Conservation (phyloP, 2,329 filamentous ascomycete genomes). For the Dendrostoma leiphaemia region DNA sequence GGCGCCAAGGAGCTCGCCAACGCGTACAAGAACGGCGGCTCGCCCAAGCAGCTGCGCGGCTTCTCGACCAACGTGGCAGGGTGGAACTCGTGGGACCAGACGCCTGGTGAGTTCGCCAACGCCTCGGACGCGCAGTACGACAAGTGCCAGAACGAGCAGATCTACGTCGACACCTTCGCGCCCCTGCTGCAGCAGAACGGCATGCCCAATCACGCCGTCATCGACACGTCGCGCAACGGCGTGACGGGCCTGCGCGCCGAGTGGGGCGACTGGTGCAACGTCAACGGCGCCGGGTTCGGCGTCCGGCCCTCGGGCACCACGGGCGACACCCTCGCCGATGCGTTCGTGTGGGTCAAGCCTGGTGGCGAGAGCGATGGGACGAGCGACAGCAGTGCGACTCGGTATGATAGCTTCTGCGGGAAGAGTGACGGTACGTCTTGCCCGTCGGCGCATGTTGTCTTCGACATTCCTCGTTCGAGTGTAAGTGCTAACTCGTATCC, state of each 20-base stretch:
- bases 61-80: slow-evolving; percentile 39
- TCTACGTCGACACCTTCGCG: slow-evolving; percentile 39
- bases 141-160: slow-evolving; percentile 41
- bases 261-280: slow-evolving; percentile 51
- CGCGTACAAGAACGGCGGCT: slow-evolving; percentile 36
- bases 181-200: slow-evolving; percentile 35
- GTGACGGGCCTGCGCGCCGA: slow-evolving; percentile 40
- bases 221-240: slow-evolving; percentile 40
- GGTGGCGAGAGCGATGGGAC: slow-evolving; percentile 52
- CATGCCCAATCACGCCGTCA: slow-evolving; percentile 41
- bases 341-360: slow-evolving; percentile 67
- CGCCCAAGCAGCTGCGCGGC: slow-evolving; percentile 36
- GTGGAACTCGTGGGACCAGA: slow-evolving; percentile 38
- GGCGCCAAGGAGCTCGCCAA: slow-evolving; percentile 38
- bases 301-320: slow-evolving; percentile 54
- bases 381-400: slow-evolving; percentile 31
- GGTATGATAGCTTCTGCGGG: slow-evolving; percentile 38
- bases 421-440: slow-evolving; percentile 27
- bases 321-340: slow-evolving; percentile 55
- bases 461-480: neutral
- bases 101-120: slow-evolving; percentile 37
- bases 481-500: neutral
- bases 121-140: slow-evolving; percentile 41
- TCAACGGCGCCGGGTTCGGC: slow-evolving; percentile 60
- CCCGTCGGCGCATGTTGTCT: neutral